Base-by-base conservation (phyloP, 176 grass and related monocot genomes). In the barley (Hordeum vulgare) region DNA sequence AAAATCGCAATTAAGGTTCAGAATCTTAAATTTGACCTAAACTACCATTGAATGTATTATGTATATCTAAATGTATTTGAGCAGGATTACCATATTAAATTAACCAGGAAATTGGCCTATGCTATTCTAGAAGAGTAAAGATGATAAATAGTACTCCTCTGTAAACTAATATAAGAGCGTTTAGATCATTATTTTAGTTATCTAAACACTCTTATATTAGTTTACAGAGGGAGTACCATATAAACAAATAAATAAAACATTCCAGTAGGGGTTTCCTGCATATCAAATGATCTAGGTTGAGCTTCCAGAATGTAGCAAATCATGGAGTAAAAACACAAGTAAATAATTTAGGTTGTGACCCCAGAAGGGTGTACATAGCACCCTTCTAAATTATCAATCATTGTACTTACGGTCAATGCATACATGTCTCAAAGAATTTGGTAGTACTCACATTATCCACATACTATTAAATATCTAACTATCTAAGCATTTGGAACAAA, bases 11-110 rank as follows among this genome's bases (percentile, higher is more conserved):
- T 20, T 61, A 74, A 27, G 8, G 10, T 72, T 65, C 34, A 1
- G 35, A 65, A 61, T 70, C 6, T 76, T 23, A 85, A 72, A 81
- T 77, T 42, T 79, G 9, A 73, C n/a, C 18, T 70, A 77, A 82
- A 53, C 10, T n/a, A 77, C 9, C 3, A 18, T 3, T 81, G 29
- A 20, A 62, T 76, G 23, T 45, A 6, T 62, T 14, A 62, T 76
- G 23, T 45, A 6, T 62, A 68, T 40, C 17, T 57, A 71, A 42
- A 64, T 35, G 65, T 35, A 65, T 54, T 56, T 71, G 20, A 81
- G 64, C 20, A 75, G n/a, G 20, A 76, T 67, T 44, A 4, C 2
- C n/a, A 59, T 34, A 65, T 27, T 15, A 72, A 83, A 11, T 18
- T 86, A 45, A 73, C 21, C 66, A 58, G 73, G 79, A 44, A 15